Conservation (phyloP, 75 land plant species). For the Cupressus sempervirens region DNA sequence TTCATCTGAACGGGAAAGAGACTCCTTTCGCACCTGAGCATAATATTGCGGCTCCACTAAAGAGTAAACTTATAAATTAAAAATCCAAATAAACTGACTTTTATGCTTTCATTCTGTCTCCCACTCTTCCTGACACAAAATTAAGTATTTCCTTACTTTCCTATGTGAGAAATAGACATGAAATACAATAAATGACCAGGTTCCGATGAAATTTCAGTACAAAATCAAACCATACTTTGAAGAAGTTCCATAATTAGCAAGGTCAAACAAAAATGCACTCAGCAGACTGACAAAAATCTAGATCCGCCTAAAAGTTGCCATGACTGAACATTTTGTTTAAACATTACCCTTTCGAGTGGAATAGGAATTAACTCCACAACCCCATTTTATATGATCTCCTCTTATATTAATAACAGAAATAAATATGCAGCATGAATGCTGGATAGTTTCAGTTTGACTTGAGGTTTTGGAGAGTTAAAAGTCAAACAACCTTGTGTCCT, state of each 20-base stretch:
- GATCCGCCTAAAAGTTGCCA: not conserved
- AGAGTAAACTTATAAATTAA: conserved; percentile 30
- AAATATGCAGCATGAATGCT: not conserved
- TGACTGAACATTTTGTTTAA: not conserved
- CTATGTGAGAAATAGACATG: not conserved
- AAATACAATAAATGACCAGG: not conserved
- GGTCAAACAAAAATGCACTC: not conserved
- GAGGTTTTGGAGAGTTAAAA: not conserved
- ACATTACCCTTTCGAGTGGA: not conserved
- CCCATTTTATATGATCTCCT: not conserved
- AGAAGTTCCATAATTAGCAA: not conserved
- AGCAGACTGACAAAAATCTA: not conserved
- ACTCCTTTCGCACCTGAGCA: conserved; percentile 44
- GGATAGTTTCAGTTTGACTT: not conserved
- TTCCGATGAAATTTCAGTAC: not conserved
- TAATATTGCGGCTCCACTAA: conserved; percentile 29
- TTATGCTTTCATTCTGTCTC: not conserved
- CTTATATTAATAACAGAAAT: not conserved
- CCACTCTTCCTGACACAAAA: not conserved
- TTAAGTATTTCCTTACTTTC: not conserved
- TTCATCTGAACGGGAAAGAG: conserved; percentile 38
- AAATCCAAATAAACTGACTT: conserved; percentile 7
- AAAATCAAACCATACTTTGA: not conserved
- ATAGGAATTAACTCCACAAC: not conserved
- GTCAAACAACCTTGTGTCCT: not conserved